Conservation (phyloP, 768 basidiomycete genomes). For the Suillus subluteus region DNA sequence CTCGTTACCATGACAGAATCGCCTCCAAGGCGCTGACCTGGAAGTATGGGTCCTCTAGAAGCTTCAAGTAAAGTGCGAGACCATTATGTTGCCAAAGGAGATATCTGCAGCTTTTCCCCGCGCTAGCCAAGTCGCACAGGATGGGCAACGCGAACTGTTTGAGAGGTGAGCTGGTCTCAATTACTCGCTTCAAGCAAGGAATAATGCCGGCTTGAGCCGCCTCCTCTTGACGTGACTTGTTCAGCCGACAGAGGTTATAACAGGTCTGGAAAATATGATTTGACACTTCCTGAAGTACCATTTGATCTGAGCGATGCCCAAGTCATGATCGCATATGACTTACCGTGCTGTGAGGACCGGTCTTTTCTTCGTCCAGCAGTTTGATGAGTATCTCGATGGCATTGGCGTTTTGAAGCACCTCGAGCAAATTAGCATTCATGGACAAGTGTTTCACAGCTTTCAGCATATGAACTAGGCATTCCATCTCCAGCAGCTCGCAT, state of each 20-base stretch:
- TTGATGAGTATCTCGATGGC: slow-evolving; percentile 89
- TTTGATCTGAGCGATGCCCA: background rate
- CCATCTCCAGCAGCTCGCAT: slow-evolving; percentile 85
- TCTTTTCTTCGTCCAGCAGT: slow-evolving; percentile 79
- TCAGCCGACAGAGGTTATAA: slow-evolving; percentile 93
- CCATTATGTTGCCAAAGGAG: slow-evolving; percentile 94
- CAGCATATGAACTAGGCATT: slow-evolving; percentile 84
- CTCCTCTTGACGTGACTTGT: slow-evolving; percentile 95
- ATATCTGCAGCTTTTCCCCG: slow-evolving; percentile 90
- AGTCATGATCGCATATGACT: slow-evolving; percentile 28
- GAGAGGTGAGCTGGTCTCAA: slow-evolving; percentile 86
- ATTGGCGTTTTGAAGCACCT: slow-evolving; percentile 95
- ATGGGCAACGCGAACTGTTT: slow-evolving; percentile 98
- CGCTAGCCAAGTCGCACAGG: slow-evolving; percentile 93
- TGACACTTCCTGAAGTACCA: slow-evolving; percentile 77
- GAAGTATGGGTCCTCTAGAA: slow-evolving; percentile 87
- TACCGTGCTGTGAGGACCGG: slow-evolving; percentile 81
- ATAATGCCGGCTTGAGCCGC: slow-evolving; percentile 96
- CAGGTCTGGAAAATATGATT: slow-evolving; percentile 98
- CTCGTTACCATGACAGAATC: slow-evolving; percentile 79
- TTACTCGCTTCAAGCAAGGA: slow-evolving; percentile 87
- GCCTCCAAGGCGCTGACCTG: slow-evolving; percentile 92
- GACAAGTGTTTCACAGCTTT: slow-evolving; percentile 97
- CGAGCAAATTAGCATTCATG: slow-evolving; percentile 88
- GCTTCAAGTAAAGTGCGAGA: slow-evolving; percentile 74